Conservation (phyloP, 73 alveolate species). For the Paramecium biaurelia region DNA sequence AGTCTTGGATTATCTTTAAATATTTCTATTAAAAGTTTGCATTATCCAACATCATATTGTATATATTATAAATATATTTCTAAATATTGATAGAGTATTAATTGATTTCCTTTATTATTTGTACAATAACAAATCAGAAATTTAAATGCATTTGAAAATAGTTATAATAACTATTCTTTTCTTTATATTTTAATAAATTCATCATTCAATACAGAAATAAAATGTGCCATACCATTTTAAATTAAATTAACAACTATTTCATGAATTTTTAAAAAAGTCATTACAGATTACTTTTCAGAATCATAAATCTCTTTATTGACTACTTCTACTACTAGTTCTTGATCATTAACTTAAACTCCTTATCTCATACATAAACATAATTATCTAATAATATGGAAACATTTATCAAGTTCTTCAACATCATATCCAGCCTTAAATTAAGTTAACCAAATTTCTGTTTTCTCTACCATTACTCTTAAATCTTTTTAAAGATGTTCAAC, state of each 20-base stretch:
- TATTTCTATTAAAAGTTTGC: slow-evolving; percentile 11
- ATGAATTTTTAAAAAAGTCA: slow-evolving; percentile 46
- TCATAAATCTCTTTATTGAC: background rate
- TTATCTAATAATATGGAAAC: background rate
- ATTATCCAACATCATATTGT: slow-evolving; percentile 58
- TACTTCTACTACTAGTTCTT: slow-evolving; percentile 6
- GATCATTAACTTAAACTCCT: background rate
- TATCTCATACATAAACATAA: slow-evolving; percentile 27
- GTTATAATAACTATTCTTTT: slow-evolving; percentile 5
- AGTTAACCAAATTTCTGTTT: slow-evolving; percentile 60
- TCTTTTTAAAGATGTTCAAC: slow-evolving; percentile 17
- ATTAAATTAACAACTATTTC: slow-evolving; percentile 3
- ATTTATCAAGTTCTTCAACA: background rate
- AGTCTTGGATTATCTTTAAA: slow-evolving; percentile 35
- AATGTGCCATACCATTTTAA: slow-evolving; percentile 60
- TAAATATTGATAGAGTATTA: background rate
- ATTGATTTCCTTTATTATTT: slow-evolving; percentile 23
- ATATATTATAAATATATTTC: slow-evolving; percentile 11
- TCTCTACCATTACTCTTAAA: background rate
- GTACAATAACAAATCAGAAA: slow-evolving; percentile 23
- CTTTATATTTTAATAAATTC: background rate
- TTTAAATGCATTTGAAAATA: slow-evolving; percentile 7
- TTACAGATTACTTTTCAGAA: slow-evolving; percentile 39
- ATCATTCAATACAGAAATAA: background rate
- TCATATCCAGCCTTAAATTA: background rate